Percentiles rank a stretch among this genome's conserved stretches.
These are phyloP conservation scores for Trichoderma gamsii DNA, from an alignment of 495 filamentous ascomycete species.

Conservation along the genomic window DNA sequence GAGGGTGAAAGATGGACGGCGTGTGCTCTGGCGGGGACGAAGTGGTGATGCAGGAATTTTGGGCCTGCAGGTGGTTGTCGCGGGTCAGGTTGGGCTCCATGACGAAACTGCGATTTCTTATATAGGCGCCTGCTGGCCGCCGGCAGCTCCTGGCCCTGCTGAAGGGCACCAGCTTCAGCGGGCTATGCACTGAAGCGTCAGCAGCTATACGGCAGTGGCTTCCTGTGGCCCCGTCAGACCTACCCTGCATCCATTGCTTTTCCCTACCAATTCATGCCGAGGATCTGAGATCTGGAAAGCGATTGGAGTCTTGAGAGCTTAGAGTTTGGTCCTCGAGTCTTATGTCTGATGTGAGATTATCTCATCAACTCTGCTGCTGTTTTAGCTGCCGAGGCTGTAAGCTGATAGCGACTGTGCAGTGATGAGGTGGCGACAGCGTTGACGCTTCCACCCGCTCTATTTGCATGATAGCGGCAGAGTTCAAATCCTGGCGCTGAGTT, in stretches of 20 bases:
- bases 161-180: background rate
- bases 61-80: background rate
- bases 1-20: background rate
- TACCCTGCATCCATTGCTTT: background rate
- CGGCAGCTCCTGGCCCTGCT: background rate
- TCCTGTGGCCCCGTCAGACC: background rate
- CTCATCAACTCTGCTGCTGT: background rate
- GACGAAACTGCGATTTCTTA: background rate
- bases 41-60: slow-evolving; percentile 4
- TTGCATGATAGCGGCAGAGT: background rate
- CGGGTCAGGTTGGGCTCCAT: background rate
- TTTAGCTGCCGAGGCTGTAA: background rate
- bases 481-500: background rate
- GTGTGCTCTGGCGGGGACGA: background rate
- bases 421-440: slow-evolving; percentile 7
- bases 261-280: background rate
- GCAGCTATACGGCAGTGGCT: background rate
- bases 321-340: background rate
- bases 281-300: background rate
- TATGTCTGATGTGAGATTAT: slow-evolving; percentile 13
- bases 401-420: background rate
- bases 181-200: slow-evolving; percentile 3
- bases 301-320: slow-evolving; percentile 1
- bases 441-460: background rate
- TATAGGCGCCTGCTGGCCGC: slow-evolving; percentile 1